These are phyloP conservation scores for Solanum verrucosum DNA, from an alignment of 257 asterid genomes.

Conservation along the genomic window DNA sequence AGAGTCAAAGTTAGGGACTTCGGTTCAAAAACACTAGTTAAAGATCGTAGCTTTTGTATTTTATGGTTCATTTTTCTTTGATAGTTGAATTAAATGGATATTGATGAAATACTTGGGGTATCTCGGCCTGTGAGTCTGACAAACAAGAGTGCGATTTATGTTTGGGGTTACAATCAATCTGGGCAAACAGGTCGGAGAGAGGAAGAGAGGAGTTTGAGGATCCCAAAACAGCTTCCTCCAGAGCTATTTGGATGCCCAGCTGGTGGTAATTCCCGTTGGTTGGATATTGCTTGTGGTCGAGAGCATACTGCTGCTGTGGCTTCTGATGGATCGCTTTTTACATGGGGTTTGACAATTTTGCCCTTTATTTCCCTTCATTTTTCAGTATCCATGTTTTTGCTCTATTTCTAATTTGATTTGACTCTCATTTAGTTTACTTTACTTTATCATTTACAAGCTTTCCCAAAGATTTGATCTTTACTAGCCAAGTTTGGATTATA, in stretches of 20 bases:
- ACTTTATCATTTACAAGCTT: neutral
- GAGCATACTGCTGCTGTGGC: constrained; percentile 90
- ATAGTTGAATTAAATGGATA: constrained; percentile 39
- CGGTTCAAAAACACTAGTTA: neutral
- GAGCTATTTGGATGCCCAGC: constrained; percentile 82
- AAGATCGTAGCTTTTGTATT: neutral
- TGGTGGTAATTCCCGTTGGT: constrained; percentile 65
- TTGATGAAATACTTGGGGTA: constrained; percentile 73
- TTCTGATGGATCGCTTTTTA: constrained; percentile 84
- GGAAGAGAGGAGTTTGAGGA: constrained; percentile 46
- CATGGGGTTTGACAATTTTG: constrained; percentile 63
- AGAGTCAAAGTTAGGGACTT: neutral
- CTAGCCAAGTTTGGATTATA: neutral
- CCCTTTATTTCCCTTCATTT: neutral
- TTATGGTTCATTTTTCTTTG: neutral
- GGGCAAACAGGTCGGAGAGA: constrained; percentile 86
- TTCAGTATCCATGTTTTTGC: neutral
- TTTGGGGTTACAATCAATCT: constrained; percentile 86
- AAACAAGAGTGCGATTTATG: constrained; percentile 79
- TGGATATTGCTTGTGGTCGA: constrained; percentile 86
- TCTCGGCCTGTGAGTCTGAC: constrained; percentile 34
- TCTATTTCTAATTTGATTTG: neutral
- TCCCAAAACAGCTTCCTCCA: constrained; percentile 77
- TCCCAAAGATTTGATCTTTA: neutral
- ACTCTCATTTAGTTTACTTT: neutral